Evolutionary conservation across 176 grass and related monocot genomes (phyloP).

Genomic region (Eragrostis nindensis): DNA sequence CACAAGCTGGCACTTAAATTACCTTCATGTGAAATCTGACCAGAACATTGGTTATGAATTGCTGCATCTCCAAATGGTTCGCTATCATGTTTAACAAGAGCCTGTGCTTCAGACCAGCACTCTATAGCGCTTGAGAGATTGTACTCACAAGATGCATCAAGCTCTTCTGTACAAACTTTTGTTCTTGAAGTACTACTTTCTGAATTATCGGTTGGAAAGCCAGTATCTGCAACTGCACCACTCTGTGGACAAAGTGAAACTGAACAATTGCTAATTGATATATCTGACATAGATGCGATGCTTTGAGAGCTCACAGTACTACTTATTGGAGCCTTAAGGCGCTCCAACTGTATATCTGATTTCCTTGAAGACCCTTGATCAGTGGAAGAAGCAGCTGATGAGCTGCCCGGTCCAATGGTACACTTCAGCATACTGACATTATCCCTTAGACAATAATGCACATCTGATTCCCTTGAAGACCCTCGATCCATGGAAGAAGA

Average conservation of each 20-base stretch:
- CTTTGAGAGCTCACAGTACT: constrained; percentile 56
- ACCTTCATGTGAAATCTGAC: constrained; percentile 25
- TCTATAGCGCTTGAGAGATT: constrained; percentile 41
- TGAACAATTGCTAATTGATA: constrained; percentile 59
- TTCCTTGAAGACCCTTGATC: constrained; percentile 80
- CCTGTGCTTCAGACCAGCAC: constrained; percentile 34
- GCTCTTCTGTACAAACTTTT: constrained; percentile 28
- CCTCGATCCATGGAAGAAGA: constrained; percentile 82
- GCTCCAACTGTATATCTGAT: constrained; percentile 51
- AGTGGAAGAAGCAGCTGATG: constrained; percentile 74
- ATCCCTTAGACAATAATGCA: constrained; percentile 55
- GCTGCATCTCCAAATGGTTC: constrained; percentile 31
- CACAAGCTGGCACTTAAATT: constrained; percentile 31
- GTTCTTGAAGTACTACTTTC: constrained; percentile 49
- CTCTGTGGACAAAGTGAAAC: constrained; percentile 45
- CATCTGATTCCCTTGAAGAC: constrained; percentile 69
- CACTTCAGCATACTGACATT: constrained; percentile 48
- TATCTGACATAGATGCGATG: constrained; percentile 69
- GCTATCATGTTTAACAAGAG: constrained; percentile 44
- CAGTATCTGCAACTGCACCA: constrained; percentile 52
- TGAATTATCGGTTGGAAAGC: constrained; percentile 36
- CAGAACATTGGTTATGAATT: constrained; percentile 34
- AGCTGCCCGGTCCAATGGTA: constrained; percentile 59
- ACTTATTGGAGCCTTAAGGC: constrained; percentile 40
- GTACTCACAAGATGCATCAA: constrained; percentile 41